Base-by-base conservation (phyloP, 805 yeast genomes). In the Starmerella vaccinii region DNA sequence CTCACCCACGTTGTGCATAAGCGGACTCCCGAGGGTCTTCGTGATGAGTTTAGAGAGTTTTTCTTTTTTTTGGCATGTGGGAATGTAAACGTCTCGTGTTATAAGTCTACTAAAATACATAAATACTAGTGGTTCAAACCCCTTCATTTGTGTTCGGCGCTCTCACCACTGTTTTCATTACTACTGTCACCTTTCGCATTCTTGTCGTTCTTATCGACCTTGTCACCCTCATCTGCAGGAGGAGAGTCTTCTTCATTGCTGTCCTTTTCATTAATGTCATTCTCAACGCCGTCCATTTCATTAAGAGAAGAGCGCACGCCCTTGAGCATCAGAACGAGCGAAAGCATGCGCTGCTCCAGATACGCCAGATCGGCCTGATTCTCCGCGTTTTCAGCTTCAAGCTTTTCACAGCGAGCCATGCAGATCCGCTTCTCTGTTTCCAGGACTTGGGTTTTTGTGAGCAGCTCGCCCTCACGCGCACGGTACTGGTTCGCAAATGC, bases 251-350 rank as follows among this genome's bases (percentile, higher is more conserved):
- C 15, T 6, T 16, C 15, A 16, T 16, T 12, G 35, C 15, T n/a
- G 41, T 23, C 32, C 16, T 27, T 27, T 1, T 12, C 16, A 6
- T n/a, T 29, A 29, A 5, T 29, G 10, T 43, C 29, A 3, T 10
- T 32, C 18, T 43, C 38, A 9, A 15, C 24, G 18, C 26, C 35
- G 19, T 46, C 44, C 33, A 29, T 41, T 26, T 41, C 47, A 39
- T 53, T 54, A 12, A 51, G 48, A 3, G 51, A 47, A 2, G 49
- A 54, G 22, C 51, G 43, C 23, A 54, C 49, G 29, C 49, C 47
- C 33, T 54, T 54, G 38, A 54, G 50, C 53, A 52, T 47, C 6
- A 54, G 38, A 24, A 52, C 57, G 15, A 54, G 49, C 22, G 56
- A 52, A 16, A 52, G 41, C 33, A 50, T 47, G 22, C 56, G 55